phyloP scores from a whole-genome alignment of 441 rosid genomes.

The Adansonia rubrostipa region DNA sequence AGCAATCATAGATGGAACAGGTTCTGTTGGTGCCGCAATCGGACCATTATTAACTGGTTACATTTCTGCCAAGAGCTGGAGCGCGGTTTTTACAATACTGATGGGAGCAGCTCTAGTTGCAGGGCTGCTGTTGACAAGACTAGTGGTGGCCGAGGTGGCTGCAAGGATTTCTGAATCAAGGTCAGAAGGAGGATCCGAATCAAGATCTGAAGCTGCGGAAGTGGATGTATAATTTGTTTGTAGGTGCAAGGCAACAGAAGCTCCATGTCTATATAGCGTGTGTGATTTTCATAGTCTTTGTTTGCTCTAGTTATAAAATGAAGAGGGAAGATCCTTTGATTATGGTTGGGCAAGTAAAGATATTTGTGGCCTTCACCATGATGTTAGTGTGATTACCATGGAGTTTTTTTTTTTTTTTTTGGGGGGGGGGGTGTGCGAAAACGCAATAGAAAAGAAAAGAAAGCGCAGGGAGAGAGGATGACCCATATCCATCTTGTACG shows the following conservation, averaged over 20 bases:
- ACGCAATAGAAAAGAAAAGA: neutral
- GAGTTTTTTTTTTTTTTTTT: neutral
- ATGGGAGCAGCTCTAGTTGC: slow-evolving; percentile 89
- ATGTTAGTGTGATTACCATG: slow-evolving; percentile 7
- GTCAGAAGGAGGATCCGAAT: slow-evolving; percentile 33
- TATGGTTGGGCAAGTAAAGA: slow-evolving; percentile 28
- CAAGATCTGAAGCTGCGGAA: slow-evolving; percentile 38
- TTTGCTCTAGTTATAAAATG: slow-evolving; percentile 20
- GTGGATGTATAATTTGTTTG: slow-evolving; percentile 30
- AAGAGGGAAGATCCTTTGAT: slow-evolving; percentile 27
- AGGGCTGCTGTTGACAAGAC: slow-evolving; percentile 74
- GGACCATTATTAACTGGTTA: slow-evolving; percentile 91
- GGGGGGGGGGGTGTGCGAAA: neutral
- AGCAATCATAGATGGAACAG: slow-evolving; percentile 97
- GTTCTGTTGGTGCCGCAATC: slow-evolving; percentile 93
- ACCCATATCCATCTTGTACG: slow-evolving; percentile 7
- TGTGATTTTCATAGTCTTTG: slow-evolving; percentile 17
- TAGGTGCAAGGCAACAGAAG: neutral
- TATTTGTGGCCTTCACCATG: slow-evolving; percentile 37
- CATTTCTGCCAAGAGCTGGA: slow-evolving; percentile 83
- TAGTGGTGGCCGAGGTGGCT: slow-evolving; percentile 77
- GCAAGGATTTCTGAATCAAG: slow-evolving; percentile 63
- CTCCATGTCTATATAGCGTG: slow-evolving; percentile 4
- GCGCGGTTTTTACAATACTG: slow-evolving; percentile 82
- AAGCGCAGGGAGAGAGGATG: neutral